Base-by-base conservation (phyloP, 1,284 basidiomycete species). In the Ustilago crameri region DNA sequence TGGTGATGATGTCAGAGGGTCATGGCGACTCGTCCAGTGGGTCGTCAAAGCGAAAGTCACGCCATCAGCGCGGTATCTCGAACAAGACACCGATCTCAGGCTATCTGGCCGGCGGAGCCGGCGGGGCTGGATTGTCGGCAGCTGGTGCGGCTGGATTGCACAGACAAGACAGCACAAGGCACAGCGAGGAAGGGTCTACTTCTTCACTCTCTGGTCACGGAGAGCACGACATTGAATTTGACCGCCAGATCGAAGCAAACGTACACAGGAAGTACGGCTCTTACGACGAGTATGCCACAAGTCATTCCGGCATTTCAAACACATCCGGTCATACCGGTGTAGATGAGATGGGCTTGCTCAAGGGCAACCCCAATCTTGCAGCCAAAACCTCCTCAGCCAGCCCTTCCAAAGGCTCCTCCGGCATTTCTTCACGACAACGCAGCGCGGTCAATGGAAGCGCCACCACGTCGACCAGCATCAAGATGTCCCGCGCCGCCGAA, bases 31-130 rank as follows among this genome's bases (percentile, higher is more conserved):
- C 57, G 8, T 45, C 42, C 1, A 53, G 41, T 32, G 26, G 45
- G 22, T 46, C 51, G 10, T 70, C 57, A 27, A 63, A 52, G 46
- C 44, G 52, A n/a, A 27, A 26, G 30, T 54, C 68, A n/a, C 50
- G 43, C 14, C 72, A 75, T 35, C 53, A 59, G 41, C 59, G 74
- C 3, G 77, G 77, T 40, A 79, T 79, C n/a, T 79, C 78, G 18
- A 79, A 79, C 64, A 76, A 78, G 61, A 79, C 78, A n/a, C 78
- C 76, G 20, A 64, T 75, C 37, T 79, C 76, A 9, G 74, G 74
- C 7, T 79, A 79, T 38, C 47, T 79, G 8, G 30, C 12, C 7
- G 35, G 35, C 8, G 60, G 51, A 46, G 24, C 55, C 5, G 60
- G 40, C n/a, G 53, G 46, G 2, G 51, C 59, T 9, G 66, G 66